phyloP scores from a whole-genome alignment of 2,329 filamentous ascomycete genomes.

The Fusarium falciforme region DNA sequence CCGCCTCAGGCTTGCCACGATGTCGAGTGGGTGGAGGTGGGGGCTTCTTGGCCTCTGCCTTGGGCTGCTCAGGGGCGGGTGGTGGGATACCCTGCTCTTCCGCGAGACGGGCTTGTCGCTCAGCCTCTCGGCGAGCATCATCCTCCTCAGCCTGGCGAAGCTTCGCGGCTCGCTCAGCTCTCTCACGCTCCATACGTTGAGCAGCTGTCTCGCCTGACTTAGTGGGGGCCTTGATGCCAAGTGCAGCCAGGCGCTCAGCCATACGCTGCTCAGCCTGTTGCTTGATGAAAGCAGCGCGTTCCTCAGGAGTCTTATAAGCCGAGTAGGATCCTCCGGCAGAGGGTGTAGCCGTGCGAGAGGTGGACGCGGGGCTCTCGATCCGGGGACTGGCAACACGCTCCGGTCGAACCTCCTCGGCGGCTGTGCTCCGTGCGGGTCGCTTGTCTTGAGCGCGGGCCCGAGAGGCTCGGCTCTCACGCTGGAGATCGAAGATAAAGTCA shows the following conservation, averaged over 20 bases:
- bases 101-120: constrained; percentile 84
- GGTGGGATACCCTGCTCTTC: constrained; percentile 78
- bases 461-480: constrained; percentile 83
- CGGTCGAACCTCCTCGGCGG: constrained; percentile 58
- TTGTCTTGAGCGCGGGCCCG: constrained; percentile 73
- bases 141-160: constrained; percentile 93
- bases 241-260: constrained; percentile 92
- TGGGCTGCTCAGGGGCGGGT: constrained; percentile 61
- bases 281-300: constrained; percentile 94
- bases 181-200: constrained; percentile 90
- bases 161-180: constrained; percentile 86
- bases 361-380: constrained; percentile 64
- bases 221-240: constrained; percentile 86
- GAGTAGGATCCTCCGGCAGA: constrained; percentile 76
- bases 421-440: constrained; percentile 56
- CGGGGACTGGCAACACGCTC: constrained; percentile 55
- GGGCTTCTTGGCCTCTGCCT: constrained; percentile 69
- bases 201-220: constrained; percentile 84
- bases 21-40: constrained; percentile 87
- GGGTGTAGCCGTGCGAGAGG: constrained; percentile 62
- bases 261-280: constrained; percentile 97
- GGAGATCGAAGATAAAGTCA: constrained; percentile 97
- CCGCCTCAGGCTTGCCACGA: constrained; percentile 68
- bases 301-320: constrained; percentile 89
- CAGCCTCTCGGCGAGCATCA: constrained; percentile 87